Conservation (phyloP, 2,329 filamentous ascomycete species). For the Xylaria sp. region DNA sequence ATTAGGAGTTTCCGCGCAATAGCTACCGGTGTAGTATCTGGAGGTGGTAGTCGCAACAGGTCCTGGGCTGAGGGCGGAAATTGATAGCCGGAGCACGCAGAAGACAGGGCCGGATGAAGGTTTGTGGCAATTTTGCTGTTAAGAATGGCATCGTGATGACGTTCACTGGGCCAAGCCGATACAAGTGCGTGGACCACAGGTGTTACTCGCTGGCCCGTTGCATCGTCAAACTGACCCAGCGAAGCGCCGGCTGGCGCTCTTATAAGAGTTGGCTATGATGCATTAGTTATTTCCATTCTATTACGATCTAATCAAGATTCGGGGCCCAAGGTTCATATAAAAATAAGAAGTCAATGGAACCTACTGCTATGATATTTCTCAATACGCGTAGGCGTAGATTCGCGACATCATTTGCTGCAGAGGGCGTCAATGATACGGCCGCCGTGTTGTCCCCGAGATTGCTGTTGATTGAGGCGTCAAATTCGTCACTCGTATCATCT, state of each 20-base stretch:
- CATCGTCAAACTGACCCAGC: constrained; percentile 14
- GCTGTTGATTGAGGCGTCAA: not conserved
- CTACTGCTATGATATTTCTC: constrained; percentile 1
- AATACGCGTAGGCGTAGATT: not conserved
- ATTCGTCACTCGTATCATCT: constrained; percentile 10
- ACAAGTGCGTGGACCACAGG: constrained; percentile 30
- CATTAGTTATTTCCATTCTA: not conserved
- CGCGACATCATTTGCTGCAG: not conserved
- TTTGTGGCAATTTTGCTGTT: constrained; percentile 10
- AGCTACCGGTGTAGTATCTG: constrained; percentile 19
- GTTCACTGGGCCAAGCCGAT: constrained; percentile 29
- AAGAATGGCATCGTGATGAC: constrained; percentile 32
- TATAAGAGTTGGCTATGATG: constrained; percentile 17
- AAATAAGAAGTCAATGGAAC: not conserved
- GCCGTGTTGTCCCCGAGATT: not conserved
- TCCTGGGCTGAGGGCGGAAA: constrained; percentile 25
- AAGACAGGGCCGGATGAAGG: constrained; percentile 33
- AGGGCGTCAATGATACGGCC: not conserved
- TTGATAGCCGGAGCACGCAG: constrained; percentile 31
- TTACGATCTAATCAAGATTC: constrained; percentile 1
- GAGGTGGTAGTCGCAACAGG: constrained; percentile 29
- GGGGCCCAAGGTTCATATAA: not conserved
- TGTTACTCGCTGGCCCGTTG: constrained; percentile 10
- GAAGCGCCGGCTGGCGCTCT: not conserved
- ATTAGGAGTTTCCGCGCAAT: constrained; percentile 33